Base-by-base conservation (phyloP, 371 early-diverging fungal genomes). In the Syncephalis plumigaleata region DNA sequence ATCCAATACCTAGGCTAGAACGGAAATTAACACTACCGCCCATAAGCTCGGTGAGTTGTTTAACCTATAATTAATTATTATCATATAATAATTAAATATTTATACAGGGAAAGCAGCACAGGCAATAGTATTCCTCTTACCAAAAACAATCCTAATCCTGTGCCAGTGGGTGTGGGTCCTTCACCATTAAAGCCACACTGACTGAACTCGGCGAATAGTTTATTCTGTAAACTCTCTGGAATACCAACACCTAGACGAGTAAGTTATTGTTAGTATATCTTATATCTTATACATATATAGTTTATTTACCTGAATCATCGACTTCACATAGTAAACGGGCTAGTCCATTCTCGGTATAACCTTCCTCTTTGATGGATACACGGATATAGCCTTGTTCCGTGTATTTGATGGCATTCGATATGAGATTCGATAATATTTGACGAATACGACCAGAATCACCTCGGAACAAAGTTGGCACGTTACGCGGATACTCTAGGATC, bases 371-470 rank as follows among this genome's bases (percentile, higher is more conserved):
- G 56, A 51, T 70, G 55, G 50, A 60, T 21, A 76, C 68, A 13
- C 67, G 64, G 9, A 76, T 70, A 22, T 65, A 62, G 3, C 74
- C 77, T 21, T 70, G 55, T 37, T 73, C 69, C 1, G 77, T 77
- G 26, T 74, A 77, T 55, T 77, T 77, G 58, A 77, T 71, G 1
- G 77, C 77, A 39, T 77, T 77, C 23, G 73, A 71, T 44, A 72
- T 55, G 56, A 68, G 26, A 26, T 68, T 68, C 22, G 64, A 36
- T 13, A 68, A 39, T 36, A 68, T 65, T 47, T 68, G 69, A 9
- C 68, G 64, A 38, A 68, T 52, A 17, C 68, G 17, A 43, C 43
- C 43, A 20, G 43, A 13, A 11, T 43, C 43, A 22, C 43, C 43
- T 13, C 11, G 43, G 43, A 43, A 43, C 21, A 43, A 22, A 24